Conservation (phyloP, 108 stramenopile genomes). For the Nannochloropsis gaditana region DNA sequence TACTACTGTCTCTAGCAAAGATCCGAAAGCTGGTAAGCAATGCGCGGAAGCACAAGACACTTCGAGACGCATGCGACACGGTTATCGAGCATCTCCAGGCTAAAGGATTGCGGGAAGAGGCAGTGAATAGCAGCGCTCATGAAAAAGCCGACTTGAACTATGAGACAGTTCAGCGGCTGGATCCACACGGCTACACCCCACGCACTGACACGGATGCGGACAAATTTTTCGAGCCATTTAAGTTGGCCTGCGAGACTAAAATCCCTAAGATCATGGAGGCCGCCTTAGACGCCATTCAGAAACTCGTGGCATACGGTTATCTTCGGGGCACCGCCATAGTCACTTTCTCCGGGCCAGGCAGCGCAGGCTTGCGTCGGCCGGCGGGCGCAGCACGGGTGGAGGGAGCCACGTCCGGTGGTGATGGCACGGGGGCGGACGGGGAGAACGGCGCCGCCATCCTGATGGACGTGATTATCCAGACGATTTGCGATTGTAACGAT, state of each 20-base stretch:
- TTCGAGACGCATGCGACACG: constrained; percentile 10
- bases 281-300: constrained; percentile 57
- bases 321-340: constrained; percentile 22
- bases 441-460: neutral
- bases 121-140: no score
- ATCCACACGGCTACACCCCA: neutral
- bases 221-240: constrained; percentile 49
- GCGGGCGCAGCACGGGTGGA: constrained; percentile 17
- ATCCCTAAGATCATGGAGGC: constrained; percentile 48
- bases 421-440: constrained; percentile 24
- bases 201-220: constrained; percentile 33
- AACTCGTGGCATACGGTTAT: constrained; percentile 50
- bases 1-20: neutral
- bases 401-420: constrained; percentile 22
- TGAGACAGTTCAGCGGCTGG: neutral
- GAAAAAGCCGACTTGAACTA: neutral
- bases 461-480: constrained; percentile 39
- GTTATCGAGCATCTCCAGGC: constrained; percentile 2
- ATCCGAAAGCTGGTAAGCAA: constrained; percentile 17
- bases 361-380: constrained; percentile 23
- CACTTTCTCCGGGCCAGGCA: neutral
- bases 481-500: constrained; percentile 56
- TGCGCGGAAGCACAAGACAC: constrained; percentile 14
- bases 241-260: constrained; percentile 45
- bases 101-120: neutral